phyloP scores from a whole-genome alignment of 352 stramenopile genomes.

The Globisporangium spinosum region DNA sequence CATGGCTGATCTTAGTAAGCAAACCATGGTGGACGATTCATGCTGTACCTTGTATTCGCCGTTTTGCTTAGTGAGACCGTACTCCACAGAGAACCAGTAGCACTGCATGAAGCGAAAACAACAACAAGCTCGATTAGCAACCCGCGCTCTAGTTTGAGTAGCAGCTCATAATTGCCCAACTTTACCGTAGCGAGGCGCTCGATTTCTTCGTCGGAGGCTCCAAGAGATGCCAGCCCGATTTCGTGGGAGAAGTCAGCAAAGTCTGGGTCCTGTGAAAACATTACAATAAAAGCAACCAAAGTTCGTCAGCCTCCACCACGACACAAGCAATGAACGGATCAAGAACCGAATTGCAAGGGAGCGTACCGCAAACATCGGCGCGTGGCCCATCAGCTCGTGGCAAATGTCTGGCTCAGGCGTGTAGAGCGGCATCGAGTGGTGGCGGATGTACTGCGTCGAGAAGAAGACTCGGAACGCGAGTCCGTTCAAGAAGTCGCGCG shows the following conservation, averaged over 20 bases:
- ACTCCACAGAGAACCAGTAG: conserved; percentile 99
- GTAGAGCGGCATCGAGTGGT: conserved; percentile 95
- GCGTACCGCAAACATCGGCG: conserved; percentile 93
- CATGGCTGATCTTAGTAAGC: neutral
- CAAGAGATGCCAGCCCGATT: conserved; percentile 95
- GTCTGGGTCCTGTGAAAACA: conserved; percentile 80
- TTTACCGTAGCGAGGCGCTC: conserved; percentile 86
- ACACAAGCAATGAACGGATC: neutral
- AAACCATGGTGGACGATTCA: neutral
- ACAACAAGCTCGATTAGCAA: no score
- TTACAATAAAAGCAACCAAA: neutral
- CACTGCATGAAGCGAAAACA: conserved; percentile 37
- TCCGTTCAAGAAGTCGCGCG: conserved; percentile 96
- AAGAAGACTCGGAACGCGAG: conserved; percentile 98
- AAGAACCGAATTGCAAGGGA: neutral
- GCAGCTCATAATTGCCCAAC: neutral
- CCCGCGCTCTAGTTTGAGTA: neutral
- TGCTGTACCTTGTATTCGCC: conserved; percentile 86
- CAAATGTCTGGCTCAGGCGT: conserved; percentile 98
- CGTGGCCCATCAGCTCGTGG: conserved; percentile 95
- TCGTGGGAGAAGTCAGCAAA: conserved; percentile 97
- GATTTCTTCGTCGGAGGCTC: conserved; percentile 95
- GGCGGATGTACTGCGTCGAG: conserved; percentile 95
- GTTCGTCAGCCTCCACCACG: neutral
- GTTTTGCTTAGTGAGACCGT: conserved; percentile 92